Base-by-base conservation (phyloP, 1,284 basidiomycete genomes). In the Trichosporon ovoides region DNA sequence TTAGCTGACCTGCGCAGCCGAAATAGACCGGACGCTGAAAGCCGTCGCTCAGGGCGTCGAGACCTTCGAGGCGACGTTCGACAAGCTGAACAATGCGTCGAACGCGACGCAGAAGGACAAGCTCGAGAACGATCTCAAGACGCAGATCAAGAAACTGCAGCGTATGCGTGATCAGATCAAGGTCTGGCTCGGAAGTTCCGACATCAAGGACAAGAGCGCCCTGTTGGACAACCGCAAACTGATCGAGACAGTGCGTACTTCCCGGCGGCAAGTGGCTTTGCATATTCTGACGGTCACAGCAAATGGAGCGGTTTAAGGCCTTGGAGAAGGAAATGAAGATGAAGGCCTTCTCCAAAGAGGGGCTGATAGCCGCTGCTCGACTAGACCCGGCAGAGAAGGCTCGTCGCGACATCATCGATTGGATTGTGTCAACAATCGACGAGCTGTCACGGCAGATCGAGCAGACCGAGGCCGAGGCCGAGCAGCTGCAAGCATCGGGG, bases 311-410 rank as follows among this genome's bases (percentile, higher is more conserved):
- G 73, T 99, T 99, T 85, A 99, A 99, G 74, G 95, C 95, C 22
- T 91, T 92, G 78, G 96, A 99, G 81, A 99, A 98, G 81, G 96
- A 98, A 80, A 98, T 98, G 93, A 99, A 99, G 84, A 98, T 96
- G 63, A 99, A 99, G 77, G 96, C 96, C 0, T 99, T 98, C 80
- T 98, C 94, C 33, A 99, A 98, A 78, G 96, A 98, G 77, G 96
- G 96, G 36, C 83, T 99, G 35, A 97, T 89, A 64, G 91, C 94
- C 57, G 92, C 93, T 4, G 85, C 91, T 48, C 91, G 90, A 71
- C 86, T 98, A 31, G 96, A 98, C 76, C 96, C 96, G 52, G 92
- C 91, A 74, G 92, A 96, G 62, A 91, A 95, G 80, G 92, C 95
- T 78, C 97, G 98, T 79, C 83, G 89, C 64, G 94, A 98, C 72